phyloP scores from a whole-genome alignment of 768 basidiomycete species.

The Amanita phalloides region DNA sequence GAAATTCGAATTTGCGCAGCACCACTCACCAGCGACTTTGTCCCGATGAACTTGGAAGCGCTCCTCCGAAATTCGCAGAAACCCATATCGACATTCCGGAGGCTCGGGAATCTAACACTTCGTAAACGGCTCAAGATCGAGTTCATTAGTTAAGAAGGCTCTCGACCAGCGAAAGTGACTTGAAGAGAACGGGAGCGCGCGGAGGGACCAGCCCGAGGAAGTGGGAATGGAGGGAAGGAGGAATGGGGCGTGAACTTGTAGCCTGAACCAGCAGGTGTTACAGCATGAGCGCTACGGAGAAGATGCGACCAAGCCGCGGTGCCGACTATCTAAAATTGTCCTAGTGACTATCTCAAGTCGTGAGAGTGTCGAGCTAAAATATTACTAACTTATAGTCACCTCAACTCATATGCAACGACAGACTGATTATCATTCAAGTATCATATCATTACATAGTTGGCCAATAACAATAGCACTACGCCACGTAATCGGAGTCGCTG shows the following conservation, averaged over 20 bases:
- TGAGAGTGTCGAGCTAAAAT: too few species aligned
- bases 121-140: not conserved
- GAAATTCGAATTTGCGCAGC: not conserved
- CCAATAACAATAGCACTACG: too few species aligned
- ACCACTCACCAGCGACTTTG: not conserved
- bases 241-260: not conserved
- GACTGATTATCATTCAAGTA: too few species aligned
- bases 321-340: too few species aligned
- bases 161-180: conserved; percentile 2
- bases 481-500: too few species aligned
- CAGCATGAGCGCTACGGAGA: too few species aligned
- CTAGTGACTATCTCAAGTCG: too few species aligned
- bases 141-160: not conserved
- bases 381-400: too few species aligned
- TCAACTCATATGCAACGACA: too few species aligned
- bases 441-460: too few species aligned
- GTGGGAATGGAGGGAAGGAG: not conserved
- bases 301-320: too few species aligned
- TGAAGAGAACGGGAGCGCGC: not conserved
- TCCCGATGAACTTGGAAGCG: not conserved
- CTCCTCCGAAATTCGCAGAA: not conserved
- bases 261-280: not conserved
- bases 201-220: conserved; percentile 1
- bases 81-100: not conserved
- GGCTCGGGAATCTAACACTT: not conserved